Base-by-base conservation (phyloP, 2,329 filamentous ascomycete genomes). In the Cryphonectria carpinicola region DNA sequence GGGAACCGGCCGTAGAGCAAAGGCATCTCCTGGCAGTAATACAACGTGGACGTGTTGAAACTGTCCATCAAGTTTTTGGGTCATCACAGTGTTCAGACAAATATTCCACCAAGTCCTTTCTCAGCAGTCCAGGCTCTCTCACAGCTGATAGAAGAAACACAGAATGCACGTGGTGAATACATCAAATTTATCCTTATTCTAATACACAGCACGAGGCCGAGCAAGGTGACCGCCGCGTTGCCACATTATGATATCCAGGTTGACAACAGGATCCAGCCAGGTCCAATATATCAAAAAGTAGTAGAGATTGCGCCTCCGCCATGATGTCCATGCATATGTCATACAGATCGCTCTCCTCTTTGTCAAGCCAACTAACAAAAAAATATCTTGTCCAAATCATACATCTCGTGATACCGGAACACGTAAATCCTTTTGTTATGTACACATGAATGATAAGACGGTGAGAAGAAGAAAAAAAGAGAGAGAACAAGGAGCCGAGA, bases 261-360 rank as follows among this genome's bases (percentile, higher is more conserved):
- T 25, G 73, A 2, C 7, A 52, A 67, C 14, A 73, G 75, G 71
- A 65, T 68, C 41, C 56, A 62, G 35, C 37, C 52, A 11, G 28
- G 14, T 58, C 54, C 54, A 28, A 35, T 32, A 58, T 32, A 35
- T 32, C 54, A 56, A 35, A 32, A 32, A 22, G 6, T 22, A 49
- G 52, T 58, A 58, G 54, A 58, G 54, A 58, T 58, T 58, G 54
- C 54, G 54, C 54, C 54, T 35, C 54, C 54, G 54, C 54, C 54
- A 58, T 58, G 54, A 58, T 58, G 28, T 35, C 54, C 54, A 58
- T 58, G 54, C 54, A 58, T 49, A 49, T 58, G 25, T 35, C 28
- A 35, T 58, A 58, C 54, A 58, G 54, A 35, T 35, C 54, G 54
- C 54, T 32, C 54, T 17, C 17, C 25, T 54, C 49, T 49, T 49